A percentile compares a stretch with the other conserved stretches of the same genome.
Evolutionary conservation across 805 yeast genomes (phyloP).

Genomic region (Saturnispora gosingensis): DNA sequence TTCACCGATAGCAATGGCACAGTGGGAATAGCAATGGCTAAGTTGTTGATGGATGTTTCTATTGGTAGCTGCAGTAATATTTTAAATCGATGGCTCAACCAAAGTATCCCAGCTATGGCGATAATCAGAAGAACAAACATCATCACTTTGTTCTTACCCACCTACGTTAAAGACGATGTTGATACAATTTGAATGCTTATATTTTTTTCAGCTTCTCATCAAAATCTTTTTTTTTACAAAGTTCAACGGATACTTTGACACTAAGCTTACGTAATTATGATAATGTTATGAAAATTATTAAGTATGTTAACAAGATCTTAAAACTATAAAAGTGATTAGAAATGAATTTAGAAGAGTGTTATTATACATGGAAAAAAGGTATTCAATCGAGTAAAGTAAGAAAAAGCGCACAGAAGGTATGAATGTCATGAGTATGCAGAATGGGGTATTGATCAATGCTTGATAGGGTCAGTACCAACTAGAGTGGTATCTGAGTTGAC

Average conservation of each 20-base stretch:
- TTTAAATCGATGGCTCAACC: constrained; percentile 26
- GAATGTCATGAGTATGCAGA: neutral
- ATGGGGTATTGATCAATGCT: neutral
- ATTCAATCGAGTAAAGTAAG: neutral
- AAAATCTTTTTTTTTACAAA: neutral
- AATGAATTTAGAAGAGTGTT: neutral
- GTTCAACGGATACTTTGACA: neutral
- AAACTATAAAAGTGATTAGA: neutral
- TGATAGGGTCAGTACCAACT: constrained; percentile 1
- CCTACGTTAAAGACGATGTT: neutral
- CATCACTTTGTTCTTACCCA: neutral
- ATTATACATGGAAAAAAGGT: neutral
- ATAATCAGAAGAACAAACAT: constrained; percentile 18
- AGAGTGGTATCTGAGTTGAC: constrained; percentile 5
- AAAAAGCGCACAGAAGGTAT: neutral
- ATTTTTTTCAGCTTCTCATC: neutral
- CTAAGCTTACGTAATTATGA: neutral
- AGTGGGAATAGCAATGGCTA: constrained; percentile 47
- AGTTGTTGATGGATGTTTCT: constrained; percentile 35
- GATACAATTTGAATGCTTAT: neutral
- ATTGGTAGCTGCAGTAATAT: constrained; percentile 32
- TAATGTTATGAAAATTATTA: neutral
- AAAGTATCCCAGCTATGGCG: constrained; percentile 19
- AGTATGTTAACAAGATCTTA: neutral
- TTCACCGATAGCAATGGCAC: constrained; percentile 48